Evolutionary conservation across 1,284 basidiomycete genomes (phyloP).

Genomic region (Agroathelia rolfsii): DNA sequence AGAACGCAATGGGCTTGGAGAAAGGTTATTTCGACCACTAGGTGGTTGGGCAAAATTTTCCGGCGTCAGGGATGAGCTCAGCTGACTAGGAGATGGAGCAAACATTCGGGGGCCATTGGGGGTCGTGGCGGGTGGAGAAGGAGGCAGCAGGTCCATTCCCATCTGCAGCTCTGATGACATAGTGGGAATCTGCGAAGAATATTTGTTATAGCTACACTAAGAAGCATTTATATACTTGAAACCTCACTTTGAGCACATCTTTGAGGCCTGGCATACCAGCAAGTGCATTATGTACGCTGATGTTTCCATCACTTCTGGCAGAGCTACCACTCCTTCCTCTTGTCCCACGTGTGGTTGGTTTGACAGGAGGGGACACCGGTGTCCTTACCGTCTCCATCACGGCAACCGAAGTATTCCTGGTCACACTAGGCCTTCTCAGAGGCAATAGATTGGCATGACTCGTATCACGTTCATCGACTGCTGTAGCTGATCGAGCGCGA

Average conservation of each 20-base stretch:
- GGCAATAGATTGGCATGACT: constrained; percentile 6
- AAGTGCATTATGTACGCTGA: constrained; percentile 18
- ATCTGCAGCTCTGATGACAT: constrained; percentile 60
- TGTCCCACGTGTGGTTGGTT: constrained; percentile 29
- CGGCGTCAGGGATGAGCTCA: constrained; percentile 22
- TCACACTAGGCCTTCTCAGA: constrained; percentile 29
- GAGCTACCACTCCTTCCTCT: constrained; percentile 41
- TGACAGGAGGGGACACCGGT: constrained; percentile 27
- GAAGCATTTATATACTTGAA: constrained; percentile 1
- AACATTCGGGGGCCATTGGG: constrained; percentile 36
- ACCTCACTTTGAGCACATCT: constrained; percentile 58
- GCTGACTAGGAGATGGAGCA: constrained; percentile 29
- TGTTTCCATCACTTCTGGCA: constrained; percentile 22
- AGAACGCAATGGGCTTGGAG: constrained; percentile 12
- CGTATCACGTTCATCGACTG: constrained; percentile 26
- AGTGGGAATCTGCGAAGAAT: constrained; percentile 43
- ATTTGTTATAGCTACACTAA: constrained; percentile 4
- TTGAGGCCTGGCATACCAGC: constrained; percentile 50
- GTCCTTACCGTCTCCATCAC: constrained; percentile 30
- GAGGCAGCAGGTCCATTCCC: constrained; percentile 68
- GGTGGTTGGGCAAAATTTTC: constrained; percentile 27
- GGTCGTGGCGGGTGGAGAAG: constrained; percentile 57
- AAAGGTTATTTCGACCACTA: constrained; percentile 16
- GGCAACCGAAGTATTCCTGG: constrained; percentile 35
- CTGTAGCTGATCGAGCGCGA: constrained; percentile 43